Base-by-base conservation (phyloP, 1,284 basidiomycete genomes). In the Pyrrhoderma noxium region DNA sequence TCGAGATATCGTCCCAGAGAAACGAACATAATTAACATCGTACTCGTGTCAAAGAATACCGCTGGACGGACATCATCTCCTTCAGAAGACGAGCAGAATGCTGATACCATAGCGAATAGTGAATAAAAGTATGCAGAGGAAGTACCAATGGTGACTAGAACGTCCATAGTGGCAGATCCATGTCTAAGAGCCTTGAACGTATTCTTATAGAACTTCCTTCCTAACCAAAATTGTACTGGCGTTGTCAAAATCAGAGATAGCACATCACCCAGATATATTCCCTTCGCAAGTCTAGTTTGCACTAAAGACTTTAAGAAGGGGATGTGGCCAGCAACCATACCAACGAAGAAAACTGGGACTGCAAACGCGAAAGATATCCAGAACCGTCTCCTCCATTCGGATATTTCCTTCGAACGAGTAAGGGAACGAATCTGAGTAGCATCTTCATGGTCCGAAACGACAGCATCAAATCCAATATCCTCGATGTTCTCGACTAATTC, bases 11-110 rank as follows among this genome's bases (percentile, higher is more conserved):
- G 83, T 1, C 95, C 96, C 25, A 99, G 80, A 3, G 92, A 93
- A 60, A 98, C 90, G 65, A 99, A 99, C 68, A 87, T 93, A 75
- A 99, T 89, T 53, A 99, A 74, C 96, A 99, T 99, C 14, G 94
- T 96, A 61, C 90, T 94, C 1, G 96, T 99, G 70, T 99, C 96
- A 70, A 99, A 99, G 72, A 98, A 99, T 27, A 93, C 82, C 63
- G 89, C 80, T 0, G 96, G 95, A 35, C 79, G 82, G 64, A 78
- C 89, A 50, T 79, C 77, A 40, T 40, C 38, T 5, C 14, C 38
- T 3, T 58, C 59, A 36, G 80, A 75, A 2, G 70, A 64, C 60
- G 80, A 78, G 69, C 87, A 80, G 19, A 80, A 72, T 34, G 85
- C 82, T 43, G 75, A 73, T 58, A 89, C 57, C 74, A 98, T 80